Base-by-base conservation (phyloP, 257 asterid genomes). In the Avicennia marina region DNA sequence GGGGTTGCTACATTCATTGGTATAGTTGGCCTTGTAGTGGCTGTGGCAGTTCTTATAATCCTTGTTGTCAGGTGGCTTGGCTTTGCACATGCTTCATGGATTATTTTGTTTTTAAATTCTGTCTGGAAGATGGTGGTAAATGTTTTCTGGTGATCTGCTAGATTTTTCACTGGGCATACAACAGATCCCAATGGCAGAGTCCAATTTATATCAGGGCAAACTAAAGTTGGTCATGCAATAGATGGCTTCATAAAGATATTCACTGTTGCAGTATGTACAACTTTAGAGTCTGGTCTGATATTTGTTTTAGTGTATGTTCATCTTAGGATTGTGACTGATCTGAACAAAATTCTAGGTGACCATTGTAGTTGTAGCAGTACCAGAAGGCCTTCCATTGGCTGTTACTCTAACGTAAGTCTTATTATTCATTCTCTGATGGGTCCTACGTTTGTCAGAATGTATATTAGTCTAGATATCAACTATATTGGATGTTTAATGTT, bases 1-100 rank as follows among this genome's bases (percentile, higher is more conserved):
- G 98, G 98, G 11, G 95, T 88, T 65, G 98, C 98, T 9, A 88
- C 98, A 26, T 91, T 88, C 71, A 88, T 91, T 67, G 95, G 96
- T 39, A 67, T 73, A 2, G 96, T 75, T 56, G 98, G 98, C 52
- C 96, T 91, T 18, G 78, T 65, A 15, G 96, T 88, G 18, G 96
- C 96, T 10, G 55, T 78, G 6, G 29, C 49, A 2, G 95, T 91
- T 72, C 89, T 91, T 60, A 2, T 76, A 57, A 75, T 88, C 70
- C 98, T 88, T 60, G 76, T 88, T 58, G 70, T 20, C 75, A 83
- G 95, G 96, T 91, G 64, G 49, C 43, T 60, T 42, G 21, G 7
- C 26, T 21, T 36, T 36, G 10, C 4, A 34, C 13, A 18, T 33
- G 45, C 4, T 17, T 34, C 17, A 34, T 9, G 10, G 2, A 34